A percentile compares a stretch with the other conserved stretches of the same genome.
These are phyloP conservation scores for Aspergillus leporis DNA, from an alignment of 495 filamentous ascomycete genomes.

Conservation along the genomic window DNA sequence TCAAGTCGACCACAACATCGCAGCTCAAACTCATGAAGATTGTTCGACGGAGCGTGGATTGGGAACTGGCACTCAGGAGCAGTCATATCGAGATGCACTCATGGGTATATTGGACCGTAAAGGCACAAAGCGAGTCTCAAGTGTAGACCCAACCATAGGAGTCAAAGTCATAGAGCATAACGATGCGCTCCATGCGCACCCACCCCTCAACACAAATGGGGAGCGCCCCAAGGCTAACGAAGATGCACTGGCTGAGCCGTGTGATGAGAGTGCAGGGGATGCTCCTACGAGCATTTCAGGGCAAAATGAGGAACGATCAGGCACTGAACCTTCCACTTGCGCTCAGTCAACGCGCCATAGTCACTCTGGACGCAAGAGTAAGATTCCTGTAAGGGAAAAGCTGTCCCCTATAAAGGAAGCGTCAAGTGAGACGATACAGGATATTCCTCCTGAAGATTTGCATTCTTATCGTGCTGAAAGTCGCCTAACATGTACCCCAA, in stretches of 20 bases:
- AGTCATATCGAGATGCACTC: background rate
- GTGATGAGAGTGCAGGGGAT: background rate
- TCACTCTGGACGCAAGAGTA: conserved; percentile 2
- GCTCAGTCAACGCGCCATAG: conserved; percentile 1
- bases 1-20: background rate
- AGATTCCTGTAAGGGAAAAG: conserved; percentile 6
- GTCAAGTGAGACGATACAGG: background rate
- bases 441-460: background rate
- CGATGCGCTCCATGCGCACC: background rate
- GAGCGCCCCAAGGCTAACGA: background rate
- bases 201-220: background rate
- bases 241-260: background rate
- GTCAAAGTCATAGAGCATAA: background rate
- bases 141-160: background rate
- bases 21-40: background rate
- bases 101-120: background rate
- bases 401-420: conserved; percentile 13
- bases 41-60: background rate
- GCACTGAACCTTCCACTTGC: background rate
- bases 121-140: conserved; percentile 5
- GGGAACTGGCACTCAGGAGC: background rate
- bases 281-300: background rate
- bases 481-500: background rate
- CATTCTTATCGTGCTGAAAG: background rate
- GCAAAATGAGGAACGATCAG: background rate